Percentiles rank a stretch among this genome's conserved stretches.
Conservation (phyloP, 306 rosid species). For the Quercus bicolor region DNA sequence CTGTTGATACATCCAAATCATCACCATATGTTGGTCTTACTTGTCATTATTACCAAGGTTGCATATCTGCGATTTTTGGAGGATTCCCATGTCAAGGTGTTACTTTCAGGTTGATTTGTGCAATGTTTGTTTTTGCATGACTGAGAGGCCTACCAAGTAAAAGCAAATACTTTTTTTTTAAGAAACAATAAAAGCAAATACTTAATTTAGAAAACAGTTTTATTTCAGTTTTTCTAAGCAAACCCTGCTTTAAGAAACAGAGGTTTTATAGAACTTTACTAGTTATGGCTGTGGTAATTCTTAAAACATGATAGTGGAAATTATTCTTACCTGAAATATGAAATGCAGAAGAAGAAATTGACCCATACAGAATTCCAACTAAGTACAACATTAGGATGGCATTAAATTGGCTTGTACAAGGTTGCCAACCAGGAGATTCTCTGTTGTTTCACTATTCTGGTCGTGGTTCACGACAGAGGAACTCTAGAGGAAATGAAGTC, state of each 20-base stretch:
- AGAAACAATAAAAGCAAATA: too few species aligned
- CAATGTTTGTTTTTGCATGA: too few species aligned
- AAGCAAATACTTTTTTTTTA: too few species aligned
- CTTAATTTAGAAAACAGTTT: background rate
- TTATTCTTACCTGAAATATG: constrained; percentile 13
- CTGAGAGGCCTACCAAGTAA: too few species aligned
- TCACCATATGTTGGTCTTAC: too few species aligned
- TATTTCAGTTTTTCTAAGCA: background rate
- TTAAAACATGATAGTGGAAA: background rate
- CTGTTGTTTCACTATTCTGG: constrained; percentile 97
- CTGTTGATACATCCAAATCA: too few species aligned
- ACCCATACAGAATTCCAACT: constrained; percentile 68
- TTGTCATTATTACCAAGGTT: too few species aligned
- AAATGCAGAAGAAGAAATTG: constrained; percentile 93
- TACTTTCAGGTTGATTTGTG: too few species aligned
- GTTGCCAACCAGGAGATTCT: constrained; percentile 94
- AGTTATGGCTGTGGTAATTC: background rate
- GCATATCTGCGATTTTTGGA: too few species aligned
- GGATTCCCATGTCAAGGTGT: too few species aligned
- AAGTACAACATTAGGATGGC: constrained; percentile 89
- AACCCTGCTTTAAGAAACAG: too few species aligned
- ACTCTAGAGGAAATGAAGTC: constrained; percentile 81
- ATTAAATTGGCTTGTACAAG: constrained; percentile 92
- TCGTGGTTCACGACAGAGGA: constrained; percentile 86
- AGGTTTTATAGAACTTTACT: background rate